Base-by-base conservation (phyloP, 257 asterid genomes). In the Ilex asprella region DNA sequence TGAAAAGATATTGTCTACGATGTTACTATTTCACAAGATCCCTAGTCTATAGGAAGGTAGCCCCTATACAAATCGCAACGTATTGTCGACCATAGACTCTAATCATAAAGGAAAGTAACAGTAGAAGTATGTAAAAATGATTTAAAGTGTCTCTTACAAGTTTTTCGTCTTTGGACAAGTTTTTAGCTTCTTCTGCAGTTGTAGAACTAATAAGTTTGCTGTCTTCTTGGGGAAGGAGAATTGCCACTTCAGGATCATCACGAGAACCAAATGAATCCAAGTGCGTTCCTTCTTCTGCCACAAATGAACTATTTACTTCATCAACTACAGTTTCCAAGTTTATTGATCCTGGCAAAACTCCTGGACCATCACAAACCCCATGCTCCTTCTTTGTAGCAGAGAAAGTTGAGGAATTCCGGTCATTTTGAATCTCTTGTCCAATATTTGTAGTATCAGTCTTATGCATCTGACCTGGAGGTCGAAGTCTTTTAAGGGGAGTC, bases 81-180 rank as follows among this genome's bases (percentile, higher is more conserved):
- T 8, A 35, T 3, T 35, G 41, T 35, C 5, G 1, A 21, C 27
- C 27, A 21, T 21, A 21, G 27, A 21, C 27, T 21, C 1, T 1
- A 21, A 21, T 21, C 27, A 21, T 21, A 35, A 35, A 35, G 41
- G 41, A 35, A 35, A 35, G 8, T 35, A 35, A 35, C 7, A 35
- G 41, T 35, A 35, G 41, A 35, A 3, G 41, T 35, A 35, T 8
- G 8, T 35, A 35, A 35, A 35, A 35, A 35, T 35, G 41, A 35
- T 35, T 35, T 35, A 35, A 8, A 58, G 39, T 50, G 30, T 56
- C 51, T 72, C 98, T 86, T 78, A 91, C 98, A 70, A 67, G 76
- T 67, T 84, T 79, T 62, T 70, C 77, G 65, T 69, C 72, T 70
- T 75, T 67, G 35, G 71, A 79, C 59, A 70, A 61, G 75, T 68